A percentile compares a stretch with the other conserved stretches of the same genome.
These are phyloP conservation scores for Termitomyces sp. DNA, from an alignment of 768 basidiomycete genomes.

Conservation along the genomic window DNA sequence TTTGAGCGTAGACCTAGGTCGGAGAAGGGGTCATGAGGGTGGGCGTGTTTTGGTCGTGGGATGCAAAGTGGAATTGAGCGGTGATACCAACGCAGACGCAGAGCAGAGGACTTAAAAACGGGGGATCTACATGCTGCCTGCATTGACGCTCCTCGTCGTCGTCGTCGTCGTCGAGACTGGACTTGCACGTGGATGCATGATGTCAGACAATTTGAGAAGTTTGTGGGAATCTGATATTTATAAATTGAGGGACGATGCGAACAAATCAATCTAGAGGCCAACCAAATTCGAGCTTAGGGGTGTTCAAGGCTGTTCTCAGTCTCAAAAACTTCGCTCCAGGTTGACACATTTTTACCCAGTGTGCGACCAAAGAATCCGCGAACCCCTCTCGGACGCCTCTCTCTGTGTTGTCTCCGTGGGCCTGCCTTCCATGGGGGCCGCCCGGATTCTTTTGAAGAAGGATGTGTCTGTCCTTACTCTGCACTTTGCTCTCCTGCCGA, in stretches of 20 bases:
- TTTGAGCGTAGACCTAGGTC: slow-evolving; percentile 29
- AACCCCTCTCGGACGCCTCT: slow-evolving; percentile 56
- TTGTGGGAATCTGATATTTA: background rate
- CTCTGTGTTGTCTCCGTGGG: slow-evolving; percentile 61
- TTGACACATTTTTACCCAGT: slow-evolving; percentile 73
- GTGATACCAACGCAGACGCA: background rate
- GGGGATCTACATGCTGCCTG: slow-evolving; percentile 3
- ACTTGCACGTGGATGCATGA: background rate
- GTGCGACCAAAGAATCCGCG: slow-evolving; percentile 58
- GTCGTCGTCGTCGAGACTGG: background rate
- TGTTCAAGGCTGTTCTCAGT: slow-evolving; percentile 4
- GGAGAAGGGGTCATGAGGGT: background rate
- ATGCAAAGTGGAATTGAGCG: background rate
- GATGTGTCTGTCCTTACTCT: slow-evolving; percentile 64
- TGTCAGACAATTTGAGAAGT: background rate
- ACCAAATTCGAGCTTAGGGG: slow-evolving; percentile 81
- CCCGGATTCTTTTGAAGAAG: slow-evolving; percentile 44
- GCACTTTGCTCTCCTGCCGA: slow-evolving; percentile 59
- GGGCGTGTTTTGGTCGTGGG: background rate
- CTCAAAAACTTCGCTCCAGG: slow-evolving; percentile 33
- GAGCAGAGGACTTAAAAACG: background rate
- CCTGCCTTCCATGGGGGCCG: slow-evolving; percentile 58
- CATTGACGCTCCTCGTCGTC: background rate
- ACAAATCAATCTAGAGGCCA: slow-evolving; percentile 67
- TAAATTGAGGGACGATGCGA: slow-evolving; percentile 17